Percentiles rank a stretch among this genome's conserved stretches.
phyloP scores from a whole-genome alignment of 1,139 yeast species.

The Zygoascus hellenicus region DNA sequence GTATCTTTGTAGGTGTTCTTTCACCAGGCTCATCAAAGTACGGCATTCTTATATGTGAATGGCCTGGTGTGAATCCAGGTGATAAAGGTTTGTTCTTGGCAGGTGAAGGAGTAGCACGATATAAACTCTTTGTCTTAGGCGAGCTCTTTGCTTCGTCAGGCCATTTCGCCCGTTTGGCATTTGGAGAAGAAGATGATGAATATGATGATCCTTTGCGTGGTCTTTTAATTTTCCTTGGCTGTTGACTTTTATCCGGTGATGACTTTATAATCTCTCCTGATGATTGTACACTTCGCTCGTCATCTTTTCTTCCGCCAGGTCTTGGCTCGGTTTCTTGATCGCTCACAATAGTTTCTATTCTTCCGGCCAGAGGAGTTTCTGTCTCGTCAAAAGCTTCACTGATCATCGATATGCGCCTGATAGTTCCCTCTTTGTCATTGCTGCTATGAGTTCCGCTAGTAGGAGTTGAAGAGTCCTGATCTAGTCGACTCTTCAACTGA shows the following conservation, averaged over 20 bases:
- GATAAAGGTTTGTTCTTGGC: slow-evolving; percentile 1
- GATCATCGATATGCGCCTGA: background rate
- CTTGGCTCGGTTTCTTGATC: slow-evolving; percentile 5
- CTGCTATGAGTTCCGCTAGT: background rate
- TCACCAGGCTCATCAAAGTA: slow-evolving; percentile 8
- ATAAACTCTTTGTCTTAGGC: background rate
- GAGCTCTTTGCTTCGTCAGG: background rate
- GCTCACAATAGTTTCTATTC: slow-evolving; percentile 7
- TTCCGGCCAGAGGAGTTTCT: background rate
- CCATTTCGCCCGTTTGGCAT: background rate
- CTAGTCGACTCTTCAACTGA: background rate
- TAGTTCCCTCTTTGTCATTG: background rate
- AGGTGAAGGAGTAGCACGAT: slow-evolving; percentile 4
- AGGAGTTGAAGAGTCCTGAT: background rate
- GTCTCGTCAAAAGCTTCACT: background rate
- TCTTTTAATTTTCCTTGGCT: background rate
- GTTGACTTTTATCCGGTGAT: slow-evolving; percentile 8
- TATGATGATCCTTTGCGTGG: background rate
- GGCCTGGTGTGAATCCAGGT: slow-evolving; percentile 9
- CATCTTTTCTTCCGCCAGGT: background rate
- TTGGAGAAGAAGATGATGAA: background rate
- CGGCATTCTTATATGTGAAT: slow-evolving; percentile 8
- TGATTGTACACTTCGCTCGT: slow-evolving; percentile 1
- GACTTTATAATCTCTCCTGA: slow-evolving; percentile 8
- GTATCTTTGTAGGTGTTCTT: slow-evolving; percentile 8